Evolutionary conservation across 768 basidiomycete genomes (phyloP), one percentile per base, ranked within the genome.

Genomic region (Lactarius hatsudake): DNA sequence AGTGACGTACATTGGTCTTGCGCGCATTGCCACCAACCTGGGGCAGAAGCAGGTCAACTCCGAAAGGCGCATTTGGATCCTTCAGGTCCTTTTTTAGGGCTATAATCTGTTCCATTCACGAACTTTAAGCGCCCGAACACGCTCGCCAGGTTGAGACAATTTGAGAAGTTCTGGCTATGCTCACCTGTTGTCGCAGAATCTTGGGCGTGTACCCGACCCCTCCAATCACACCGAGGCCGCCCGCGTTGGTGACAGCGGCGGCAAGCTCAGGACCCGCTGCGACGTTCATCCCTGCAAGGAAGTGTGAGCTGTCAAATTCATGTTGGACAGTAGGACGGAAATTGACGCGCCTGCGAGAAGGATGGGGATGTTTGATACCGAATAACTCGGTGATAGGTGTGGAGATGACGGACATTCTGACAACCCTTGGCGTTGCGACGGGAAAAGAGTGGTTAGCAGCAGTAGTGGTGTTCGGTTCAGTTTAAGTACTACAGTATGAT

Each of bases 211-310:
- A 94, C 0, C 92, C 92, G 38, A 90, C 81, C 62, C 95, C 95
- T 43, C 95, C 95, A 68, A 98, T 93, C 61, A 96, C 93, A 69
- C 95, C 95, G 53, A 97, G 72, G 61, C 95, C 95, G 58, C 95
- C 94, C 32, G 94, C 95, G 73, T 96, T 97, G 54, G 93, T 93
- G 65, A 96, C 94, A 45, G 93, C 94, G 48, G 94, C 95, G 20
- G 94, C 94, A 30, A 96, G 86, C 76, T 95, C 93, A 20, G 94
- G 85, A 28, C 87, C 87, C 8, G 86, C 85, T 23, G 87, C 85
- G 18, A 87, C 85, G 69, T 87, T 87, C 86, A 86, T 87, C 36
- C 87, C 84, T 83, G 71, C 62, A n/a, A n/a, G 23, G 23, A 32
- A 43, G 12, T 48, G 57, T 61, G 7, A 59, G 55, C 5, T 7